Base-by-base conservation (phyloP, 2,329 filamentous ascomycete species). In the Chaetomium sp. region DNA sequence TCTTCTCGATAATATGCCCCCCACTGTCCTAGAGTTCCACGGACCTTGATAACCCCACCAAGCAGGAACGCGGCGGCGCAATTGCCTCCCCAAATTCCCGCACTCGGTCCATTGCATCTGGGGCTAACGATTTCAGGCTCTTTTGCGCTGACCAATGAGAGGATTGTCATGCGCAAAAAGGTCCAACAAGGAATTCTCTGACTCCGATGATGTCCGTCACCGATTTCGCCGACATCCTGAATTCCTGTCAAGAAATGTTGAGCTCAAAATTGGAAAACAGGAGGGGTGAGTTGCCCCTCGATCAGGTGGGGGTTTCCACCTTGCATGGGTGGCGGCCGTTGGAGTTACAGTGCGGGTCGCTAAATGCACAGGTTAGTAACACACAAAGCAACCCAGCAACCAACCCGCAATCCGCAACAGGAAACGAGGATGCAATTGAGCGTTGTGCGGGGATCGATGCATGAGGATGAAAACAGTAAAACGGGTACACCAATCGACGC, bases 21-120 rank as follows among this genome's bases (percentile, higher is more conserved):
- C 58, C 58, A 58, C 58, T 54, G 53, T 54, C 50, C 32, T 27
- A 50, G 38, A 49, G 49, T 42, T 46, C 37, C 40, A 46, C 42
- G 45, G 43, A 36, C 37, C 46, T 53, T 46, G 41, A 52, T 42
- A 43, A 49, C 46, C 56, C 56, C 50, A 52, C 55, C 54, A 50
- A 44, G 40, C 43, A 58, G 51, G 43, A 48, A 53, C 44, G 53
- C 49, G 32, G 37, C 35, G 6, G 10, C 54, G 53, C 55, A 56
- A 55, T 45, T 46, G 49, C 52, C 54, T 47, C 44, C 47, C 49
- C 58, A 61, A 63, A 63, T 63, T 61, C 58, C 58, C 61, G 59
- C 61, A 63, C 37, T 46, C 40, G 42, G 52, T 51, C 48, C 50
- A 36, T 42, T 45, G 46, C 11, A 37, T 48, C 45, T 47, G 54